phyloP scores from a whole-genome alignment of 495 filamentous ascomycete genomes.

The Chlorociboria aeruginascens region DNA sequence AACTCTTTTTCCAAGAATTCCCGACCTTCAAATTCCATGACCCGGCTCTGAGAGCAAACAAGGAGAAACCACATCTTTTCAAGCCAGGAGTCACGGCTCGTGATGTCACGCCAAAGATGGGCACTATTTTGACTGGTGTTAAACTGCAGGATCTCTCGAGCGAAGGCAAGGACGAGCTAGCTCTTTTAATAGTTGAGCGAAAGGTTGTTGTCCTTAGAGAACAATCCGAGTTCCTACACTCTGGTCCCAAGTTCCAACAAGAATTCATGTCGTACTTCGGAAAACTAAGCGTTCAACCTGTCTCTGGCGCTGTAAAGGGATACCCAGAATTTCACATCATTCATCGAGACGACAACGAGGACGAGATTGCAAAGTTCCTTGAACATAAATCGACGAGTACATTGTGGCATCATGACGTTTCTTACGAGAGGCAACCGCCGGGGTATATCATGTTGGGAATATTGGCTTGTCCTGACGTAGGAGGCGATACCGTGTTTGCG shows the following conservation, averaged over 20 bases:
- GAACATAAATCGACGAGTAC: constrained; percentile 42
- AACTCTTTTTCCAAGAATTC: constrained; percentile 20
- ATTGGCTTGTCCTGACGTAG: constrained; percentile 41
- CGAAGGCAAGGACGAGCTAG: constrained; percentile 29
- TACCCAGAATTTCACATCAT: constrained; percentile 50
- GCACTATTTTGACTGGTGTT: constrained; percentile 31
- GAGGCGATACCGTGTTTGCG: constrained; percentile 27
- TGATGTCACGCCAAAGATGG: constrained; percentile 40
- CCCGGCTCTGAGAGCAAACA: constrained; percentile 26
- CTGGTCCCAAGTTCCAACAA: constrained; percentile 34
- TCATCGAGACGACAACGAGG: constrained; percentile 44
- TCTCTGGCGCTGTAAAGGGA: constrained; percentile 38
- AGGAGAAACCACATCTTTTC: constrained; percentile 23
- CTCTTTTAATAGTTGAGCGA: constrained; percentile 29
- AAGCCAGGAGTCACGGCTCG: constrained; percentile 13
- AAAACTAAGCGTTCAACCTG: constrained; percentile 48
- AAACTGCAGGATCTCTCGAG: constrained; percentile 29
- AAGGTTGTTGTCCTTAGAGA: constrained; percentile 31
- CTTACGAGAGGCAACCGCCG: constrained; percentile 46
- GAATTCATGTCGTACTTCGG: constrained; percentile 46
- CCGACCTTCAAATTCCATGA: constrained; percentile 25
- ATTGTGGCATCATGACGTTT: constrained; percentile 50
- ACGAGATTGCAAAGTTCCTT: constrained; percentile 42
- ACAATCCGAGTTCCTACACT: constrained; percentile 26
- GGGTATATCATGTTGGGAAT: constrained; percentile 47